phyloP scores from a whole-genome alignment of 495 filamentous ascomycete genomes.

The Aspergillus homomorphus region DNA sequence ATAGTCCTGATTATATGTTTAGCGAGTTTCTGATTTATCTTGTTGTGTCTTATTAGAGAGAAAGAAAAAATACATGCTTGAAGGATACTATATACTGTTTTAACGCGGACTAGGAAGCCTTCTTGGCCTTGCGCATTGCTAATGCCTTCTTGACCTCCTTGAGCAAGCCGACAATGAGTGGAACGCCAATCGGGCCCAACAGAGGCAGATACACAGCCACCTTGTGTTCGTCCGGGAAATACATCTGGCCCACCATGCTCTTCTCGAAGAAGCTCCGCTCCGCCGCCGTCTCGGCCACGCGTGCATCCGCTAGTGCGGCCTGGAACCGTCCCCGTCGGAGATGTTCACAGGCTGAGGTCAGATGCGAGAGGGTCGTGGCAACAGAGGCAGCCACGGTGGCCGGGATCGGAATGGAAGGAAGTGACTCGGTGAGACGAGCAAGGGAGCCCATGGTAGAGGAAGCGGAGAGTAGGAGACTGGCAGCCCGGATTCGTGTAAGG shows the following conservation, averaged over 20 bases:
- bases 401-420: conserved; percentile 89
- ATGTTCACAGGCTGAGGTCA: conserved; percentile 71
- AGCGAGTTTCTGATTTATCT: background rate
- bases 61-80: background rate
- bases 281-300: conserved; percentile 81
- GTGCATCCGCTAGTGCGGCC: conserved; percentile 70
- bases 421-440: conserved; percentile 76
- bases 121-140: conserved; percentile 36
- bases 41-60: background rate
- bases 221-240: conserved; percentile 97
- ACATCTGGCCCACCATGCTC: conserved; percentile 97
- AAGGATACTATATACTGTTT: conserved; percentile 7
- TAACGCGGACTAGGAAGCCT: conserved; percentile 5
- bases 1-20: background rate
- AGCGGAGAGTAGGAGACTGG: conserved; percentile 82
- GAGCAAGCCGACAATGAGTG: conserved; percentile 73
- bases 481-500: conserved; percentile 75
- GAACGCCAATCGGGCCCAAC: conserved; percentile 88
- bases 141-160: conserved; percentile 69
- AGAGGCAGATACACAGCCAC: conserved; percentile 94
- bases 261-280: conserved; percentile 98
- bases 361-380: conserved; percentile 69
- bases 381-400: conserved; percentile 82
- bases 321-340: conserved; percentile 63
- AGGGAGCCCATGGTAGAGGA: conserved; percentile 93